Evolutionary conservation across 495 filamentous ascomycete genomes (phyloP).

Genomic region (Hypoxylon subgilvum): DNA sequence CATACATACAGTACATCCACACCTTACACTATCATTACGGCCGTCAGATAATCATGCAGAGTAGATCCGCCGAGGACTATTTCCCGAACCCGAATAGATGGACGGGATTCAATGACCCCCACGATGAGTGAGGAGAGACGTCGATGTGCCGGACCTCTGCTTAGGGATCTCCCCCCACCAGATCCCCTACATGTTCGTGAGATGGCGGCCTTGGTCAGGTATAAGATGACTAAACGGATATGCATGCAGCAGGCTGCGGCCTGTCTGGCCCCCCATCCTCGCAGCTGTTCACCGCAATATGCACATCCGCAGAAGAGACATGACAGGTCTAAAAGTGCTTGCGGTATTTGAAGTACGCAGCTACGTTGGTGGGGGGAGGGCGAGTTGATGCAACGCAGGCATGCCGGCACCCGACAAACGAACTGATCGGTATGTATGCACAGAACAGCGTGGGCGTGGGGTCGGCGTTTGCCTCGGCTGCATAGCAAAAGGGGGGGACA

Average conservation of each 20-base stretch:
- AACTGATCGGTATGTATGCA: conserved; percentile 22
- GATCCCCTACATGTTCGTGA: conserved; percentile 9
- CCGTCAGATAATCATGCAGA: conserved; percentile 29
- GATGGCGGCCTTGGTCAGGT: conserved; percentile 24
- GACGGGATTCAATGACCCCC: conserved; percentile 26
- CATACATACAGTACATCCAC: no score
- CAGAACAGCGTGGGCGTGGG: conserved; percentile 27
- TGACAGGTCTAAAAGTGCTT: conserved; percentile 9
- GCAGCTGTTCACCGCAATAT: no score
- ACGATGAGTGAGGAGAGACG: neutral
- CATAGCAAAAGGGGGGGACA: conserved; percentile 11
- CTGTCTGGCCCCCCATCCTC: neutral
- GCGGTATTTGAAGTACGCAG: conserved; percentile 8
- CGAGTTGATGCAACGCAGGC: conserved; percentile 16
- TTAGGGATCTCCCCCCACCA: conserved; percentile 14
- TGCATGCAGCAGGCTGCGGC: neutral
- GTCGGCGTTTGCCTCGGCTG: conserved; percentile 24
- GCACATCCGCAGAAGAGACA: no score
- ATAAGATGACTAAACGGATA: conserved; percentile 19
- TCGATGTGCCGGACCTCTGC: conserved; percentile 11
- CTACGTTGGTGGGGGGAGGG: conserved; percentile 13
- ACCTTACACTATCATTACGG: no score
- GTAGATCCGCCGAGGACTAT: conserved; percentile 6
- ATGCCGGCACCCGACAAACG: conserved; percentile 34
- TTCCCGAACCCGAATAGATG: conserved; percentile 21